Percentiles rank a stretch among this genome's conserved stretches.
Conservation (phyloP, 495 filamentous ascomycete species). For the Margaritispora aquatica region DNA sequence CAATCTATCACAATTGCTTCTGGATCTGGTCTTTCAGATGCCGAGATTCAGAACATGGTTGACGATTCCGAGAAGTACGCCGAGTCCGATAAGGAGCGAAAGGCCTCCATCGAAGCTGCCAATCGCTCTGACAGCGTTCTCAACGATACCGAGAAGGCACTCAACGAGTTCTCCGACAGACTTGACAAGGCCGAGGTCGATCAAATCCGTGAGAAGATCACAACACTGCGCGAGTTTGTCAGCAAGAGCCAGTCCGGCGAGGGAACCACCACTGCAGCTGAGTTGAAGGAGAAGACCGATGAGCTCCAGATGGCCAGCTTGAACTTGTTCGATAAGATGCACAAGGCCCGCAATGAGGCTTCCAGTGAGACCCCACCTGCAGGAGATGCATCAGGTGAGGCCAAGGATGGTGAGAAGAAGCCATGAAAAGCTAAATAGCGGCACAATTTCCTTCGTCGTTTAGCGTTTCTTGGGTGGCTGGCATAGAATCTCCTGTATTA, state of each 20-base stretch:
- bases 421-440: slow-evolving; percentile 28
- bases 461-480: slow-evolving; percentile 20
- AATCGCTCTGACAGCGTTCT: slow-evolving; percentile 95
- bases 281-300: slow-evolving; percentile 97
- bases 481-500: slow-evolving; percentile 23
- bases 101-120: slow-evolving; percentile 86
- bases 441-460: slow-evolving; percentile 12
- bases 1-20: slow-evolving; percentile 99
- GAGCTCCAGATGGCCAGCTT: slow-evolving; percentile 93
- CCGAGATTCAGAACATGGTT: slow-evolving; percentile 95
- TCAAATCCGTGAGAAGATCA: slow-evolving; percentile 89
- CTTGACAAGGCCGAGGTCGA: slow-evolving; percentile 96
- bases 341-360: slow-evolving; percentile 85
- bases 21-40: slow-evolving; percentile 92
- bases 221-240: slow-evolving; percentile 80
- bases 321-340: slow-evolving; percentile 99
- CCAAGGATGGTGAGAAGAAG: slow-evolving; percentile 60
- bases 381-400: slow-evolving; percentile 47
- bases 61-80: slow-evolving; percentile 95
- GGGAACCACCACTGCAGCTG: slow-evolving; percentile 71
- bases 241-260: slow-evolving; percentile 93
- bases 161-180: slow-evolving; percentile 92
- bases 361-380: slow-evolving; percentile 37
- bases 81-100: slow-evolving; percentile 94
- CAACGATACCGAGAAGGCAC: slow-evolving; percentile 96